Percentiles rank a stretch among this genome's conserved stretches.
phyloP scores from a whole-genome alignment of 2,329 filamentous ascomycete species.

The Botryotinia narcissicola region DNA sequence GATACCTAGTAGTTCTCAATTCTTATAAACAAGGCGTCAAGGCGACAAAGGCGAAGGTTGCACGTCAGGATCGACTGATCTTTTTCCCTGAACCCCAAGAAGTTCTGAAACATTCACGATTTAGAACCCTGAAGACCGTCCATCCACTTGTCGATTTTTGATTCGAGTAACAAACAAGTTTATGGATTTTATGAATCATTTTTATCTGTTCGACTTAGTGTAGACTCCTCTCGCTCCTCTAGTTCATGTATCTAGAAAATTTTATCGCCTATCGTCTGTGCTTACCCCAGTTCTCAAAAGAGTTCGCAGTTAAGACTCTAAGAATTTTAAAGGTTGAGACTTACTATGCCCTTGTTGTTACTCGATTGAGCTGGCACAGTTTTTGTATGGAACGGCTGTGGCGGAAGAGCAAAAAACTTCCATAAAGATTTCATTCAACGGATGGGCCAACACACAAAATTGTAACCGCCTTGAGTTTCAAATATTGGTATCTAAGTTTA shows the following conservation, averaged over 20 bases:
- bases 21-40: not conserved
- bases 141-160: constrained; percentile 19
- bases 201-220: not conserved
- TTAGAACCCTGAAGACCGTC: constrained; percentile 12
- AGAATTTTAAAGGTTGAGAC: not conserved
- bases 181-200: constrained; percentile 7
- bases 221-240: not conserved
- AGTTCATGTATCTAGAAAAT: constrained; percentile 12
- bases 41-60: not conserved
- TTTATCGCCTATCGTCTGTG: not conserved
- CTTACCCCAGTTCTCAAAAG: constrained; percentile 10
- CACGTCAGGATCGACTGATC: constrained; percentile 9
- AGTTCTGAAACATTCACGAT: not conserved
- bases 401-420: constrained; percentile 7
- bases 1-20: not conserved
- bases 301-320: not conserved
- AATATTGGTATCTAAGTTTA: not conserved
- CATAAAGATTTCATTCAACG: not conserved
- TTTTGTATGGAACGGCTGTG: not conserved
- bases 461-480: not conserved
- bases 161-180: constrained; percentile 15
- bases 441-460: not conserved
- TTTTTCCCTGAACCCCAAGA: not conserved
- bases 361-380: not conserved
- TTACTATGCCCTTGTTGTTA: not conserved